phyloP scores from a whole-genome alignment of 2,329 filamentous ascomycete species.

The Trichoderma lentiforme region DNA sequence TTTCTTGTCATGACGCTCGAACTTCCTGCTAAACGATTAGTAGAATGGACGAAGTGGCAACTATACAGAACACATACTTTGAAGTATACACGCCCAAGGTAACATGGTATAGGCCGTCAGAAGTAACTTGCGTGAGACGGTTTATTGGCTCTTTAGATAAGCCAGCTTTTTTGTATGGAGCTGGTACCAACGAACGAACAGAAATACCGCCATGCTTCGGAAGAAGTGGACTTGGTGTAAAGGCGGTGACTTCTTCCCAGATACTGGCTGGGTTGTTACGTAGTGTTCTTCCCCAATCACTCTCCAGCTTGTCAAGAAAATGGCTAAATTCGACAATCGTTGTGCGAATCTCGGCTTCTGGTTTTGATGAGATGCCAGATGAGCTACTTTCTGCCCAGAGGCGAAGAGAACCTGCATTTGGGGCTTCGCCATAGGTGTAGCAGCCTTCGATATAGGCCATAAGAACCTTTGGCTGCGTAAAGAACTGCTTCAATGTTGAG shows the following conservation, averaged over 20 bases:
- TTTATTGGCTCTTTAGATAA: not conserved
- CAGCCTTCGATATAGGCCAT: not conserved
- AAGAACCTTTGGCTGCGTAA: not conserved
- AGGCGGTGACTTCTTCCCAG: not conserved
- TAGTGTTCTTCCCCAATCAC: not conserved
- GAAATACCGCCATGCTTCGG: not conserved
- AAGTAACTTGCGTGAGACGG: not conserved
- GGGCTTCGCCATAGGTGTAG: not conserved
- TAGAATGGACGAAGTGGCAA: not conserved
- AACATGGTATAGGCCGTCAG: not conserved
- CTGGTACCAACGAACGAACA: not conserved
- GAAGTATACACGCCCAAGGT: not conserved
- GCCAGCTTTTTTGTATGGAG: not conserved
- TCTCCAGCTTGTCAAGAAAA: not conserved
- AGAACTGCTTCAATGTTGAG: not conserved
- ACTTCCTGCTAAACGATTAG: not conserved
- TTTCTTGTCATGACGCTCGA: not conserved
- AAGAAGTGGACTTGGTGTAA: not conserved
- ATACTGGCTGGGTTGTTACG: not conserved
- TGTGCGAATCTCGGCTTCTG: not conserved
- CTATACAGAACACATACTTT: not conserved
- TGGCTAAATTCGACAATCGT: not conserved
- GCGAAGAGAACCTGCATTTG: not conserved
- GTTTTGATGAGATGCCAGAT: not conserved
- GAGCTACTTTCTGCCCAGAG: not conserved